These are phyloP conservation scores for Pinus albicaulis DNA, from an alignment of 75 land plant genomes.

Conservation along the genomic window DNA sequence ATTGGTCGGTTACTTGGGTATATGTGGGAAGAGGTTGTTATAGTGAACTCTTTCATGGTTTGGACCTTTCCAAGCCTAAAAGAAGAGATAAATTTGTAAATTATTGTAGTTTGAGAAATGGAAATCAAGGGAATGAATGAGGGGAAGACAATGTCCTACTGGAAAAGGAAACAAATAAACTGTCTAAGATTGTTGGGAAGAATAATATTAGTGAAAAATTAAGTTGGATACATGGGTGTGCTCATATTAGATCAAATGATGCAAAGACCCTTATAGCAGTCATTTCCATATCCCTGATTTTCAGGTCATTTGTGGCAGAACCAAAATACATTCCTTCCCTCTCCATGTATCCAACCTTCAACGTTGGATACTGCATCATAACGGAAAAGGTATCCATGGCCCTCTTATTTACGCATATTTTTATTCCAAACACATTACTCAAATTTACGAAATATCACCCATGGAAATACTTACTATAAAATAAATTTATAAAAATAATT, in stretches of 20 bases:
- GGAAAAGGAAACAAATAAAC: too few species aligned
- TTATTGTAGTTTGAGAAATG: background rate
- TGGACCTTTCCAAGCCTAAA: background rate
- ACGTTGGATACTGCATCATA: slow-evolving; percentile 66
- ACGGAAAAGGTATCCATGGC: slow-evolving; percentile 60
- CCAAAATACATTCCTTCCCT: slow-evolving; percentile 66
- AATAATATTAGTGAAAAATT: too few species aligned
- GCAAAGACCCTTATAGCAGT: too few species aligned
- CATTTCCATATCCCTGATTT: slow-evolving; percentile 53
- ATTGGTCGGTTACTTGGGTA: too few species aligned
- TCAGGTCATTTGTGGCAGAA: slow-evolving; percentile 53
- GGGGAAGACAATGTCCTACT: too few species aligned
- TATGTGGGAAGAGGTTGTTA: too few species aligned
- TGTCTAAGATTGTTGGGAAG: too few species aligned
- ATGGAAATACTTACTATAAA: too few species aligned
- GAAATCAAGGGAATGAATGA: slow-evolving; percentile 19
- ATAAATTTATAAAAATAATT: too few species aligned
- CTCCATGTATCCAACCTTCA: slow-evolving; percentile 76
- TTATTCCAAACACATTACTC: background rate
- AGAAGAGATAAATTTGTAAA: background rate
- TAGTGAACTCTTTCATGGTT: slow-evolving; percentile 26
- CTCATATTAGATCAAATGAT: too few species aligned
- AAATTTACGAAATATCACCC: too few species aligned
- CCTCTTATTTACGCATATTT: background rate
- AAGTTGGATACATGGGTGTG: too few species aligned